Evolutionary conservation across 2,329 filamentous ascomycete genomes (phyloP), one percentile per base, ranked within the genome.

Genomic region (Colletotrichum eremochloae): DNA sequence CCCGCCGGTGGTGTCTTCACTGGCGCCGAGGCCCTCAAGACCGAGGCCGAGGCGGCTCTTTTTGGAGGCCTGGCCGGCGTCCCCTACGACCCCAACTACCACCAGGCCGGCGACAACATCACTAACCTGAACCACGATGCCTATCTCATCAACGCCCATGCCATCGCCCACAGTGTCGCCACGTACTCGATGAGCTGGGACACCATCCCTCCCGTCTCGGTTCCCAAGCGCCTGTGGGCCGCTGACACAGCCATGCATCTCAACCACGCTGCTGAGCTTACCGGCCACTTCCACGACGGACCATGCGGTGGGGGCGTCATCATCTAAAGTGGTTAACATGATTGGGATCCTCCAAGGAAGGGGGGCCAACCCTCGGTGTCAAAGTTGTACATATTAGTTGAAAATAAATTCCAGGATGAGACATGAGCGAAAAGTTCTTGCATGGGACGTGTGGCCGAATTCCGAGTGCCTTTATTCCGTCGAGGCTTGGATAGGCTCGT

Each of bases 1-100:
- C 89, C 92, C 2, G 87, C 88, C 0, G 92, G 92, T 36, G 92
- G 92, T 15, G 85, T 94, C 70, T 92, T 91, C 76, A 93, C 91
- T 11, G 91, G 91, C 14, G 91, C 91, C 2, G 90, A 92, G 78
- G 87, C 83, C 6, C 78, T 90, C 79, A 92, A 92, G 86, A 91
- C 89, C 0, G 83, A 84, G 44, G 86, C 87, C 52, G 88, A 93
- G 77, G 87, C 84, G 0, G 83, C 81, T 46, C 80, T 89, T 76
- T 93, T 92, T 74, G 91, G 91, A 14, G 91, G 91, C 29, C 81
- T 86, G 75, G 89, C 87, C 12, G 90, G 85, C 72, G 80, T 84
- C 36, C 79, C 84, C 62, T 84, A 84, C 75, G 82, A 87, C 72
- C 75, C 82, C 76, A 83, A 85, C 82, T 85, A 86, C 79, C 83